Base-by-base conservation (phyloP, 305 asterid species). In the Coffea humblotiana region DNA sequence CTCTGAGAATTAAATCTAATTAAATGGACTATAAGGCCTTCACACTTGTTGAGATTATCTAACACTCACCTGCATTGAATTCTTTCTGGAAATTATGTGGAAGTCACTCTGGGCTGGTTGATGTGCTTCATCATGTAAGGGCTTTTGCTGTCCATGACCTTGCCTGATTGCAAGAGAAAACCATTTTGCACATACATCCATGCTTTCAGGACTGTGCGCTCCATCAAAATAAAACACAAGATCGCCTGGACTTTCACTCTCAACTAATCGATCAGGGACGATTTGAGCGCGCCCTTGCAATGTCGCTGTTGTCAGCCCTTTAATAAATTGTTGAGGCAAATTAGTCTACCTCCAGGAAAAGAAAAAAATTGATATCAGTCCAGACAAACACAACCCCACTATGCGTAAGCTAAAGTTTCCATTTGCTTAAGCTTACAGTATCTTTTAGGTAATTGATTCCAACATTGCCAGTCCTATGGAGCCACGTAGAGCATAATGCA, bases 151-250 rank as follows among this genome's bases (percentile, higher is more conserved):
- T 73, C 71, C 56, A 80, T 86, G 52, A 67, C 89, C 95, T 83
- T 86, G 93, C 86, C 84, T 84, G 77, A 89, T 89, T 81, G 97
- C 98, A 73, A 82, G 78, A 63, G 88, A 87, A 88, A 94, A 96
- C 99, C 98, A 96, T 82, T 94, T 90, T 80, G 95, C 99, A 87
- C 98, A 96, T 65, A 86, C 99, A 18, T 96, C 99, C 99, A 94
- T 96, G 90, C 99, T 96, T 90, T 96, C 99, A 68, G 99, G 99
- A 87, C 99, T 94, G 85, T 96, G 99, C 77, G 99, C 99, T 76
- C 99, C 99, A 85, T 96, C 99, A 84, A 96, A 82, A 86, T 92
- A 94, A 85, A 94, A 94, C 81, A 91, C 93, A 76, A 96, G 93
- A 83, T 91, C 91, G 85, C 91, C 93, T 47, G 83, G 79, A 81